Evolutionary conservation across 2,329 filamentous ascomycete genomes (phyloP).

Genomic region (Phaeosphaeria sp.): DNA sequence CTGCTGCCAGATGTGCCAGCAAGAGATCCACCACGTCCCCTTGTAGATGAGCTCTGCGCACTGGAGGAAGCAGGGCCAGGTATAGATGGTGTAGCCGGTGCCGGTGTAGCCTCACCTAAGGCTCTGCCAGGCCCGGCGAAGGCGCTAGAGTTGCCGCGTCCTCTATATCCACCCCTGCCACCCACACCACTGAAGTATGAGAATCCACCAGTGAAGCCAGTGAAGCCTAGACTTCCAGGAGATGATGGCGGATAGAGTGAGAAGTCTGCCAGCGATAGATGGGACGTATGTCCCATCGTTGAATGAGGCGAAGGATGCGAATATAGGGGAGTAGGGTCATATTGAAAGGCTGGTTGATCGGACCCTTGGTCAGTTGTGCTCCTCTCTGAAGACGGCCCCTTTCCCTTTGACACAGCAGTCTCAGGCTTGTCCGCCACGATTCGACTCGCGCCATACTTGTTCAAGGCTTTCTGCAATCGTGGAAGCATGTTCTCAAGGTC

Average conservation of each 20-base stretch:
- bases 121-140: background rate
- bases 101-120: background rate
- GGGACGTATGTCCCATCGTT: background rate
- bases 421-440: background rate
- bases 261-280: background rate
- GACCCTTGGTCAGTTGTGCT: background rate
- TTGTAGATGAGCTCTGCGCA: background rate
- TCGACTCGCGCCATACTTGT: conserved; percentile 2
- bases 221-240: background rate
- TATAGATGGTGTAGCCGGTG: too few relatives aligned
- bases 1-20: background rate
- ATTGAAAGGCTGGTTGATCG: background rate
- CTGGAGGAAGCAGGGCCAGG: background rate
- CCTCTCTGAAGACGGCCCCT: background rate
- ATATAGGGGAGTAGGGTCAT: background rate
- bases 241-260: background rate
- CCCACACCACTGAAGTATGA: background rate
- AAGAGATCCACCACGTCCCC: background rate
- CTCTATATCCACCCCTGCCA: background rate
- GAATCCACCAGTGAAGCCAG: background rate
- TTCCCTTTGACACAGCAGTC: background rate
- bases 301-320: background rate
- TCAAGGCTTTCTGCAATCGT: conserved; percentile 6
- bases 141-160: background rate
- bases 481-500: conserved; percentile 7